Percentiles rank a stretch among this genome's conserved stretches.
Conservation (phyloP, 2,329 filamentous ascomycete species). For the Xylariaceae sp. region DNA sequence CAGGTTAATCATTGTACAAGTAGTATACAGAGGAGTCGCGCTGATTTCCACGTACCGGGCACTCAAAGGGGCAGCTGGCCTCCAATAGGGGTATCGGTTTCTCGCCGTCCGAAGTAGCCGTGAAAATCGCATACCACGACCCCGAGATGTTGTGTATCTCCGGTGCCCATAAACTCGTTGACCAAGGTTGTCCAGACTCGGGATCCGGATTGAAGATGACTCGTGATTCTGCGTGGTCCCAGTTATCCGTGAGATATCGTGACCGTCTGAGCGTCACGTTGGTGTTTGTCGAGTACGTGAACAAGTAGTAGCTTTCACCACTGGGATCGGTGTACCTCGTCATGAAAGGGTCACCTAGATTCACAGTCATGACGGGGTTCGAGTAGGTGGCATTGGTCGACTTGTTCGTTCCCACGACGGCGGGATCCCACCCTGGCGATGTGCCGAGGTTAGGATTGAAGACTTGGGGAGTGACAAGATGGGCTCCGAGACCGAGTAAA, state of each 20-base stretch:
- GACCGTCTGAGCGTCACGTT: slow-evolving; percentile 38
- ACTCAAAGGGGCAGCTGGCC: slow-evolving; percentile 33
- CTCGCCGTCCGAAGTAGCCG: slow-evolving; percentile 33
- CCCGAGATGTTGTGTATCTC: slow-evolving; percentile 35
- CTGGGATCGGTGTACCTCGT: slow-evolving; percentile 30
- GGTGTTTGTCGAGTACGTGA: slow-evolving; percentile 37
- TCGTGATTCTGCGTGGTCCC: slow-evolving; percentile 36
- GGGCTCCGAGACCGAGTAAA: slow-evolving; percentile 8
- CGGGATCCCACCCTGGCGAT: slow-evolving; percentile 30
- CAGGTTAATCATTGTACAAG: not conserved
- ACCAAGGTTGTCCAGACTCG: slow-evolving; percentile 32
- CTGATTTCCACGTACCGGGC: slow-evolving; percentile 25
- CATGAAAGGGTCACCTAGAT: slow-evolving; percentile 39
- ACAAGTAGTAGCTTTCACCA: slow-evolving; percentile 37
- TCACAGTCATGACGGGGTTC: slow-evolving; percentile 37
- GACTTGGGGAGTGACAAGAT: slow-evolving; percentile 22
- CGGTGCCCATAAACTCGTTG: slow-evolving; percentile 35
- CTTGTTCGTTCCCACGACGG: slow-evolving; percentile 33
- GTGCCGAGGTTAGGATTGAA: slow-evolving; percentile 32
- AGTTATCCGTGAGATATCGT: slow-evolving; percentile 36
- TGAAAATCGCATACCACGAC: slow-evolving; percentile 33
- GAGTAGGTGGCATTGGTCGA: slow-evolving; percentile 36
- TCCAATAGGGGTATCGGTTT: slow-evolving; percentile 33
- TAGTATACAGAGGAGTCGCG: not conserved
- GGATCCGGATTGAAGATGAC: slow-evolving; percentile 34